Evolutionary conservation across 305 asterid species (phyloP), one percentile per base, ranked within the genome.

Genomic region (Plantago coronopus): DNA sequence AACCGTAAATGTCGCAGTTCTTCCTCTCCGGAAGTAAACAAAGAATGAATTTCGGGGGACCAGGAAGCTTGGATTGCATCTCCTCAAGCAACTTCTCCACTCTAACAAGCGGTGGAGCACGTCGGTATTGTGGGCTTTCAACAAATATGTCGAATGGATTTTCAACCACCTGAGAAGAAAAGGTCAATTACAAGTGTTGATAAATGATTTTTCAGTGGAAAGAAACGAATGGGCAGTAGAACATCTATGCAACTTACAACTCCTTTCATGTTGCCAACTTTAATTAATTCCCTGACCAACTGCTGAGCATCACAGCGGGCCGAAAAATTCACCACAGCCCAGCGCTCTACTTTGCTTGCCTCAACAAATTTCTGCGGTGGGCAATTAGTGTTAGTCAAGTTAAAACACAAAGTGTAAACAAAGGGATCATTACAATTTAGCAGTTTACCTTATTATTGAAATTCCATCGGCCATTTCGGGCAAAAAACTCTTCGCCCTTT

Each of bases 241-340:
- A 48, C 19, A 21, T 19, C 44, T 18, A 19, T 23, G 51, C 31
- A 61, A 76, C 94, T 22, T 74, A 87, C 95, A 20, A 84, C 59
- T 82, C 94, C 94, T 66, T 79, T 77, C 67, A 38, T 22, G 58
- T 67, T 71, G 18, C 86, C 85, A 67, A 76, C 79, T 82, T 77
- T 84, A 5, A 60, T 60, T 72, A 87, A 65, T 17, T 82, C 93
- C 34, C 67, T 69, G 60, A 78, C 60, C 63, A 82, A 73, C 67
- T 37, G 47, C 14, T 61, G 72, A 8, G 71, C 69, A 47, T 87
- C 88, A 65, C 76, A 79, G 17, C 91, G 86, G 40, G 82, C 68
- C 5, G 90, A 82, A 60, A 87, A 87, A 80, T 82, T 87, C 16
- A 81, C 94, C 54, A 82, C 85, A 61, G 88, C 95, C 94, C 95